Percentiles rank a stretch among this genome's conserved stretches.
phyloP scores from a whole-genome alignment of 2,329 filamentous ascomycete genomes.

The Aspergillus chevalieri region DNA sequence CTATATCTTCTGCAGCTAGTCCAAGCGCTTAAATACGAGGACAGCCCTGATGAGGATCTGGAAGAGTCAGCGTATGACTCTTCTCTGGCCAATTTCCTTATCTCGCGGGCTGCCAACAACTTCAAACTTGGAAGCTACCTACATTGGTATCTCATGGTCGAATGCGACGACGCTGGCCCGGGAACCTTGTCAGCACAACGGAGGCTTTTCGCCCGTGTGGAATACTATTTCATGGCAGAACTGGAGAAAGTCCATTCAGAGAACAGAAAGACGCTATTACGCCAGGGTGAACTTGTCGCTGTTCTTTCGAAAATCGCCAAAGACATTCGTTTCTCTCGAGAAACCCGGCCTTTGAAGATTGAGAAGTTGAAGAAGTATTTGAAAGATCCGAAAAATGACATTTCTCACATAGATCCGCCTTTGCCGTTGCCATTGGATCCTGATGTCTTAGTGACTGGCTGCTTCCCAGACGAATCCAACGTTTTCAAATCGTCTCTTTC shows the following conservation, averaged over 20 bases:
- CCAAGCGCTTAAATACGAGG: conserved; percentile 91
- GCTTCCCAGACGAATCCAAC: conserved; percentile 74
- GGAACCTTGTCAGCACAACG: conserved; percentile 70
- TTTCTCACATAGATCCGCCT: conserved; percentile 75
- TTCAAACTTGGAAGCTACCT: conserved; percentile 90
- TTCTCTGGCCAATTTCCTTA: conserved; percentile 81
- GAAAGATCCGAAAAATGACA: conserved; percentile 82
- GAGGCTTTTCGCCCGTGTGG: conserved; percentile 84
- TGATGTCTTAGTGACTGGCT: conserved; percentile 68
- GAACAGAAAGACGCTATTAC: conserved; percentile 66
- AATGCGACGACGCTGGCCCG: conserved; percentile 76
- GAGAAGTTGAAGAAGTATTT: conserved; percentile 80
- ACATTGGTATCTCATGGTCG: conserved; percentile 98
- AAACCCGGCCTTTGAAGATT: conserved; percentile 71
- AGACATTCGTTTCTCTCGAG: conserved; percentile 75
- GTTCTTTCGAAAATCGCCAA: conserved; percentile 82
- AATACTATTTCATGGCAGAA: conserved; percentile 92
- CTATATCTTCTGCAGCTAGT: conserved; percentile 91
- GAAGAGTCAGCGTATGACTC: conserved; percentile 65
- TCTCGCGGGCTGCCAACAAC: conserved; percentile 78
- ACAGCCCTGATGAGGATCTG: conserved; percentile 58
- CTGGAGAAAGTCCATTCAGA: conserved; percentile 69
- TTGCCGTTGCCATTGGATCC: conserved; percentile 86
- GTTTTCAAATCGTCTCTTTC: conserved; percentile 95
- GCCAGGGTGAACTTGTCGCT: conserved; percentile 84